Percentiles rank a stretch among this genome's conserved stretches.
Conservation (phyloP, 306 rosid genomes). For the Vicia faba region DNA sequence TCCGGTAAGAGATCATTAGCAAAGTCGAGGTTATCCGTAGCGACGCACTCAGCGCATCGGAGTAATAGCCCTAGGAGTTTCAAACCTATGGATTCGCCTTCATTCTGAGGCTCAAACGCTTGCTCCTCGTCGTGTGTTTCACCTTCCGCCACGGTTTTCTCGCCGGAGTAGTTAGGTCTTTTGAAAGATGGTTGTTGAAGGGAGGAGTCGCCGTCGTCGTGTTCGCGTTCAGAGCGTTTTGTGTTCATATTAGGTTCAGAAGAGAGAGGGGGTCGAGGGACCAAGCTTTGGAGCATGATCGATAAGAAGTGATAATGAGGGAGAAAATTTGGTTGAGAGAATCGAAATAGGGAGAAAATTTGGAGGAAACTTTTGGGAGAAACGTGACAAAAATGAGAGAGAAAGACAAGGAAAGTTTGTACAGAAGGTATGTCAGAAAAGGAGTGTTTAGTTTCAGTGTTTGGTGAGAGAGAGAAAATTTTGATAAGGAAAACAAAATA, state of each 20-base stretch:
- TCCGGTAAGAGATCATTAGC: slow-evolving; percentile 87
- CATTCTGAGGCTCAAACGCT: slow-evolving; percentile 9
- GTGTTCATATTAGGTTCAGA: slow-evolving; percentile 60
- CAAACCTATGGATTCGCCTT: slow-evolving; percentile 63
- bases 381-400: slow-evolving; percentile 55
- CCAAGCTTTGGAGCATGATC: slow-evolving; percentile 96
- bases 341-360: slow-evolving; percentile 37
- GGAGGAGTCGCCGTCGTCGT: slow-evolving; percentile 36
- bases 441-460: slow-evolving; percentile 28
- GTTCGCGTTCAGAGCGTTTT: slow-evolving; percentile 63
- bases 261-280: slow-evolving; percentile 61
- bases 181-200: slow-evolving; percentile 47
- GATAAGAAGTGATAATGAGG: slow-evolving; percentile 10
- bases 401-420: slow-evolving; percentile 49
- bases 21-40: slow-evolving; percentile 70
- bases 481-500: background rate
- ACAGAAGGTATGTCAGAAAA: slow-evolving; percentile 55
- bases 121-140: slow-evolving; percentile 42
- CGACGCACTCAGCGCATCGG: slow-evolving; percentile 95
- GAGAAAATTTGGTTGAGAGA: slow-evolving; percentile 42
- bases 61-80: slow-evolving; percentile 75
- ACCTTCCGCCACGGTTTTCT: slow-evolving; percentile 36
- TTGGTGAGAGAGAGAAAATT: slow-evolving; percentile 48
- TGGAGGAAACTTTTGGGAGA: slow-evolving; percentile 49
- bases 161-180: slow-evolving; percentile 50